phyloP scores from a whole-genome alignment of 352 stramenopile species.

The Globisporangium camurandrum region DNA sequence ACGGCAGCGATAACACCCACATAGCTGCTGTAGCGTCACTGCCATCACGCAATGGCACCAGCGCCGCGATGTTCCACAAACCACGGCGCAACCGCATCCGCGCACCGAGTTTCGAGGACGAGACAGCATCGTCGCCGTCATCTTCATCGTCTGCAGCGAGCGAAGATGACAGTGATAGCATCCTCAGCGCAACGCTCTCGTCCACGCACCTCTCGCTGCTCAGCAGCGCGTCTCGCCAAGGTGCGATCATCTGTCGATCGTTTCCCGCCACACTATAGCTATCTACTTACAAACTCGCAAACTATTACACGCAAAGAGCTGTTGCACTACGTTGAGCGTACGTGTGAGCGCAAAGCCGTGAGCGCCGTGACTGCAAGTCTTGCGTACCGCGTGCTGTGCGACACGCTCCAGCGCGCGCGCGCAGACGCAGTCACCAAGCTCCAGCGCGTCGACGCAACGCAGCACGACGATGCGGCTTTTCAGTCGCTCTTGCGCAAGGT shows the following conservation, averaged over 20 bases:
- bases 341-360: constrained; percentile 55
- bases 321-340: constrained; percentile 47
- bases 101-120: constrained; percentile 35
- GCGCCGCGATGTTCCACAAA: neutral
- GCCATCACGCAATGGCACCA: neutral
- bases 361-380: constrained; percentile 38
- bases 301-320: constrained; percentile 25
- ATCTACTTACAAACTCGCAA: neutral
- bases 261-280: neutral
- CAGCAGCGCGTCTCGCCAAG: constrained; percentile 21
- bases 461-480: constrained; percentile 11
- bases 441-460: constrained; percentile 12
- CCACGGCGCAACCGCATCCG: constrained; percentile 21
- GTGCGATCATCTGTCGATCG: constrained; percentile 3
- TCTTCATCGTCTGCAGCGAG: constrained; percentile 35
- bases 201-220: constrained; percentile 6
- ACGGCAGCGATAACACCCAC: constrained; percentile 3
- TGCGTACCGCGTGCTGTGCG: constrained; percentile 52
- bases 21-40: neutral
- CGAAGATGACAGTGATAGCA: constrained; percentile 21
- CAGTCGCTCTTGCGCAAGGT: constrained; percentile 23
- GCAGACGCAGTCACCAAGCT: constrained; percentile 44
- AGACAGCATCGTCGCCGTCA: too few species aligned
- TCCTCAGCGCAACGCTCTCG: constrained; percentile 3
- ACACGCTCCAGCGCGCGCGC: constrained; percentile 49